Base-by-base conservation (phyloP, 345 rosid genomes). In the Salix brachista region DNA sequence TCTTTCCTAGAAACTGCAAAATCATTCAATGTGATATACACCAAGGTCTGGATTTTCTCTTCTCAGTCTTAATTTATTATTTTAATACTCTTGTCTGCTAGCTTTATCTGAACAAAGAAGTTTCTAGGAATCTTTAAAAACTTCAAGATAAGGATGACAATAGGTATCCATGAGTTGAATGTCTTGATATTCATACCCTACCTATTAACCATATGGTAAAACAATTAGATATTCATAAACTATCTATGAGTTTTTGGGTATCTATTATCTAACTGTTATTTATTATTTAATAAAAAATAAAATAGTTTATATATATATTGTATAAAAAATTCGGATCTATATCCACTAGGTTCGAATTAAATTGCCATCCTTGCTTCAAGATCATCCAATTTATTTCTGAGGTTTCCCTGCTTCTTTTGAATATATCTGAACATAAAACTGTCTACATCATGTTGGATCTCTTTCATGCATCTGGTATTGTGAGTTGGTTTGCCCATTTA, bases 1-100 rank as follows among this genome's bases (percentile, higher is more conserved):
- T 94, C 96, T 32, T 96, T 94, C 83, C 91, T 94, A 58, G 96
- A 94, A 88, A 96, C 97, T 76, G 97, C 97, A 42, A 91, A 93
- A 82, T 85, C 96, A n/a, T 96, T 96, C 87, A 93, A 94, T 80
- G 84, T 84, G 82, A 94, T 96, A 72, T 94, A 96, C 84, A 91
- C 94, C 11, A 92, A 96, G 99, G 98, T 94, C 66, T 80, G 78
- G 70, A 30, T 61, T 74, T 37, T 44, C 14, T 37, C 67, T 66
- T 10, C 39, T 13, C 18, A 25, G 62, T 50, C 58, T 5, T 19
- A 17, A 50, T 50, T 50, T 18, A 50, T 21, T 61, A 25, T 54
- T 30, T 69, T 21, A 23, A 32, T 52, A 70, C 36, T 65, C 13
- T 44, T 30, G 60, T 71, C 36, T 76, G n/a, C 26, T 69, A 30